Evolutionary conservation across 129 eudicot genomes (phyloP).

Genomic region (Apium graveolens): DNA sequence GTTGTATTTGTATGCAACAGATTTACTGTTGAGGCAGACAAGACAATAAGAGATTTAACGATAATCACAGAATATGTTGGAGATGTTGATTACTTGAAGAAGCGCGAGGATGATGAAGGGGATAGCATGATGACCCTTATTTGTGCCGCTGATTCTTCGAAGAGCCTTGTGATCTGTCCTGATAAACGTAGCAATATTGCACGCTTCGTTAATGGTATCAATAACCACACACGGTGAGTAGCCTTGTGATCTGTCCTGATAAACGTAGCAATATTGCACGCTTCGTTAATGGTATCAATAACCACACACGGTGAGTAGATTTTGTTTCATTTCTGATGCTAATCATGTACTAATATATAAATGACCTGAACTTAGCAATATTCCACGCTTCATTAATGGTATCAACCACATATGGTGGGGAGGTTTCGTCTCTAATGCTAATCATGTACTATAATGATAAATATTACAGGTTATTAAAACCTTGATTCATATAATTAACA

Average conservation of each 20-base stretch:
- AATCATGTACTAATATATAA: neutral
- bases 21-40: constrained; percentile 94
- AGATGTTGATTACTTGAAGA: constrained; percentile 74
- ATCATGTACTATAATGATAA: neutral
- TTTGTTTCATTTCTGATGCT: neutral
- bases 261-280: constrained; percentile 88
- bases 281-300: constrained; percentile 90
- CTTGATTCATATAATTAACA: neutral
- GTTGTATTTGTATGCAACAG: constrained; percentile 28
- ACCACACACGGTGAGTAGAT: constrained; percentile 59
- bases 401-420: constrained; percentile 77
- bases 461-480: neutral
- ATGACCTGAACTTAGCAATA: no score
- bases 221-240: constrained; percentile 72
- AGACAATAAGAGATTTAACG: constrained; percentile 60
- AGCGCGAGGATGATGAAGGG: constrained; percentile 73
- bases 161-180: constrained; percentile 82
- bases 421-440: neutral
- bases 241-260: constrained; percentile 91
- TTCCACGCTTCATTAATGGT: constrained; percentile 91
- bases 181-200: constrained; percentile 92
- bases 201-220: constrained; percentile 89
- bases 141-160: constrained; percentile 47
- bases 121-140: constrained; percentile 97
- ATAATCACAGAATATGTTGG: constrained; percentile 93